Evolutionary conservation across 768 basidiomycete genomes (phyloP).

Genomic region (Postia placenta): DNA sequence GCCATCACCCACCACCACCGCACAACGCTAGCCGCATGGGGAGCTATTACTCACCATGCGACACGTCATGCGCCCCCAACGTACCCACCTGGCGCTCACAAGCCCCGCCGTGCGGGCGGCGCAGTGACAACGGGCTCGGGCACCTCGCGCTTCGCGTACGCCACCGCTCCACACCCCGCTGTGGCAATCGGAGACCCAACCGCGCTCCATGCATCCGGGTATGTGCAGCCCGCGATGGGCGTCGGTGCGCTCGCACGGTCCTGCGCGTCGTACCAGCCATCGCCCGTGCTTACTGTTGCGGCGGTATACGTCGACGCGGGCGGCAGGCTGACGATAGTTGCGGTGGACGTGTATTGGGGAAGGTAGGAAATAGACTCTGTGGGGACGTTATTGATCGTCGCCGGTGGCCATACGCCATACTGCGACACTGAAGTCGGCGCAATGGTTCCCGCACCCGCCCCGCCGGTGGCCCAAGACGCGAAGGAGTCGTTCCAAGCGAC

Average conservation of each 20-base stretch:
- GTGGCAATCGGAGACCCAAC: conserved; percentile 12
- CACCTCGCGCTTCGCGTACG: not conserved
- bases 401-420: conserved; percentile 49
- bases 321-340: conserved; percentile 46
- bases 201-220: conserved; percentile 60
- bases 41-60: too few relatives aligned
- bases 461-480: conserved; percentile 61
- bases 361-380: conserved; percentile 31
- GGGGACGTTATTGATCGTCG: conserved; percentile 39
- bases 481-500: conserved; percentile 46
- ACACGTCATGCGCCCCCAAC: too few relatives aligned
- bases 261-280: conserved; percentile 49
- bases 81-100: too few relatives aligned
- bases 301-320: conserved; percentile 32
- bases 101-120: too few relatives aligned
- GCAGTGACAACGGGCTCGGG: not conserved
- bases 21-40: not conserved
- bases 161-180: conserved; percentile 10
- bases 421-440: conserved; percentile 31
- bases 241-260: conserved; percentile 49
- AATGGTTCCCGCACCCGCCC: conserved; percentile 43
- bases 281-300: conserved; percentile 35
- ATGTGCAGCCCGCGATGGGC: conserved; percentile 53
- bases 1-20: not conserved
- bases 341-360: conserved; percentile 62